Base-by-base conservation (phyloP, 2,329 filamentous ascomycete species). In the Penicillium frequentans region DNA sequence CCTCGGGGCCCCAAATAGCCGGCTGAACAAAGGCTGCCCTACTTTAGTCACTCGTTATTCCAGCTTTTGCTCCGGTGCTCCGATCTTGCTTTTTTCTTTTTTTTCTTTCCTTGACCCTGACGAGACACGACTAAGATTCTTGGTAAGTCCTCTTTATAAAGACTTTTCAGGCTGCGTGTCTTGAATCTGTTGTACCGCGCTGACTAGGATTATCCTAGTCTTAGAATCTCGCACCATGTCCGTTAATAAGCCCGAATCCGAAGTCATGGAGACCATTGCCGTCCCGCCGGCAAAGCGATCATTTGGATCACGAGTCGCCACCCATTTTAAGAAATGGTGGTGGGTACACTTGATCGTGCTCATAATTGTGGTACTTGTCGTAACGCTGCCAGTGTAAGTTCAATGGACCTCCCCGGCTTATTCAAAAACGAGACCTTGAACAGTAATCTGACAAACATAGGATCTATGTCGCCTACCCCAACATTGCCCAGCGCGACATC, bases 391-490 rank as follows among this genome's bases (percentile, higher is more conserved):
- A 37, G 70, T 87, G 83, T 85, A 78, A 75, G 82, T 75, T 33
- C 27, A 19, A 39, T 27, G n/a, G 24, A 31, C 1, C 39, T 35
- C 21, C 13, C 8, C 5, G 7, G 8, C 31, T 5, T 16, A 16
- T 16, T 16, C 29, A 16, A 33, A 33, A 7, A 33, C 2, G 11
- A 31, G 29, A 31, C 5, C 11, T 14, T 31, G 29, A 31, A 13
- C 29, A 31, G 29, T 11, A 10, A 35, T 27, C 16, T 19, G n/a
- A 47, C 21, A 19, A 43, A 50, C 33, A 37, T 42, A 48, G 82
- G 39, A 76, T 86, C 47, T 87, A 81, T 64, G 84, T 86, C 51
- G 84, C 70, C 3, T 84, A 86, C 64, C 84, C 84, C 19, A 78
- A 81, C 31, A 84, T 83, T 56, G 84, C 84, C 33, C 84, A 86